These are phyloP conservation scores for Laetiporus sulphureus DNA, from an alignment of 1,284 basidiomycete species.

Conservation along the genomic window DNA sequence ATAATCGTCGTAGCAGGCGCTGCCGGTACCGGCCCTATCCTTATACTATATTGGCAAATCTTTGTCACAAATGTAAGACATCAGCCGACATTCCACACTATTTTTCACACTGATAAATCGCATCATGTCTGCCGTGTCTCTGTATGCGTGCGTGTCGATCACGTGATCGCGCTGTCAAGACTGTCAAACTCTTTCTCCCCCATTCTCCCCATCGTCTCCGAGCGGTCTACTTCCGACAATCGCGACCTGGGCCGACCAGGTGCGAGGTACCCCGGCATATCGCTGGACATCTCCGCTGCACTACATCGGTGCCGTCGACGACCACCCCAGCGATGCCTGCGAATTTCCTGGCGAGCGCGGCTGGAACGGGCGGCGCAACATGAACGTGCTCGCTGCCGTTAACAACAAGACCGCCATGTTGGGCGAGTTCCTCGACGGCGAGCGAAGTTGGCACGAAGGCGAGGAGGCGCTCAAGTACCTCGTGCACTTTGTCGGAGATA, in stretches of 20 bases:
- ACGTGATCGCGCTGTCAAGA: too few relatives aligned
- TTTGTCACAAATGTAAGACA: too few relatives aligned
- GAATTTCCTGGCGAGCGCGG: conserved; percentile 72
- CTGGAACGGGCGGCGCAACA: conserved; percentile 62
- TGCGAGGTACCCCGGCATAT: conserved; percentile 36
- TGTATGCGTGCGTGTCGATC: too few relatives aligned
- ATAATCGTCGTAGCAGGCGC: too few relatives aligned
- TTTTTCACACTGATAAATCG: too few relatives aligned
- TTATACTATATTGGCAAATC: too few relatives aligned
- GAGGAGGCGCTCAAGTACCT: conserved; percentile 83
- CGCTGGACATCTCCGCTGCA: conserved; percentile 69
- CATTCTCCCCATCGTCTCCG: conserved; percentile 27
- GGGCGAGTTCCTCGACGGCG: conserved; percentile 35
- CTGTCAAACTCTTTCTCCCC: too few relatives aligned
- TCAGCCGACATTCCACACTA: too few relatives aligned
- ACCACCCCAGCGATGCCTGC: conserved; percentile 74
- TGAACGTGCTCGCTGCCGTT: conserved; percentile 73
- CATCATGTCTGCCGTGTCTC: too few relatives aligned
- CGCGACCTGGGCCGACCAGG: conserved; percentile 82
- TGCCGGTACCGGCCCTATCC: too few relatives aligned
- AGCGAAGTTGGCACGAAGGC: too few relatives aligned
- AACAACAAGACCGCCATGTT: conserved; percentile 65
- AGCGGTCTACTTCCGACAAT: conserved; percentile 75
- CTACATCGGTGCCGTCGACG: conserved; percentile 69
- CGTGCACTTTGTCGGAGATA: conserved; percentile 85